Evolutionary conservation across 2,329 filamentous ascomycete genomes (phyloP).

Genomic region (Neopestalotiopsis sp.): DNA sequence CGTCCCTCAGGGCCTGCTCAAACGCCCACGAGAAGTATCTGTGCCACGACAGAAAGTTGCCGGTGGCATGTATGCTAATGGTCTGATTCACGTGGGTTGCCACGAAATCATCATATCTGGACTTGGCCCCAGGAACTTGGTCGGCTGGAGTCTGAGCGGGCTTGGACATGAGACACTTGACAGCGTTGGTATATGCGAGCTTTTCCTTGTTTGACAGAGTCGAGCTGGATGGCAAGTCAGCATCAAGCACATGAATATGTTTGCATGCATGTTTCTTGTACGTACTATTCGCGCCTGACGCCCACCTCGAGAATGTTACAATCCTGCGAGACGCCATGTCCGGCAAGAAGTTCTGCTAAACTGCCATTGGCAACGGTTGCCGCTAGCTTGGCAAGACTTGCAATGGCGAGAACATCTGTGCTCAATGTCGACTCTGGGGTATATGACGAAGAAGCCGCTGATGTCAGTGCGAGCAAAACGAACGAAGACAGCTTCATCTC

Average conservation of each 20-base stretch:
- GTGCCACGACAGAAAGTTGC: constrained; percentile 27
- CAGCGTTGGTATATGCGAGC: constrained; percentile 20
- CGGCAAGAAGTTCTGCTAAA: constrained; percentile 12
- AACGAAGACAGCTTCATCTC: constrained; percentile 9
- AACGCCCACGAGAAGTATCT: constrained; percentile 21
- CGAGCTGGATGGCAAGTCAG: not conserved
- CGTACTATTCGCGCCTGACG: constrained; percentile 23
- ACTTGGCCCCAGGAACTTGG: constrained; percentile 16
- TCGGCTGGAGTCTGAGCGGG: constrained; percentile 15
- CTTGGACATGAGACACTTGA: constrained; percentile 18
- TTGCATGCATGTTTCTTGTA: not conserved
- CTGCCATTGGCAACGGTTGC: constrained; percentile 12
- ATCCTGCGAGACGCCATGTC: constrained; percentile 14
- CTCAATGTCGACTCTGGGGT: constrained; percentile 20
- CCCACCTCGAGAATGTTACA: constrained; percentile 16
- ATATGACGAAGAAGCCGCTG: constrained; percentile 11
- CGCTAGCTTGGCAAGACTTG: constrained; percentile 17
- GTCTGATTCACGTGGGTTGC: constrained; percentile 44
- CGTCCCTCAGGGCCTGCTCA: constrained; percentile 41
- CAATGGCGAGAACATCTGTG: constrained; percentile 19
- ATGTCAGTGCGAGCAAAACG: constrained; percentile 7
- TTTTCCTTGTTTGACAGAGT: constrained; percentile 22
- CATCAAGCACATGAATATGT: not conserved
- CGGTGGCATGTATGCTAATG: constrained; percentile 38
- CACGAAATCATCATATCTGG: constrained; percentile 26